Base-by-base conservation (phyloP, 2,329 filamentous ascomycete species). In the Geosmithia putterillii region DNA sequence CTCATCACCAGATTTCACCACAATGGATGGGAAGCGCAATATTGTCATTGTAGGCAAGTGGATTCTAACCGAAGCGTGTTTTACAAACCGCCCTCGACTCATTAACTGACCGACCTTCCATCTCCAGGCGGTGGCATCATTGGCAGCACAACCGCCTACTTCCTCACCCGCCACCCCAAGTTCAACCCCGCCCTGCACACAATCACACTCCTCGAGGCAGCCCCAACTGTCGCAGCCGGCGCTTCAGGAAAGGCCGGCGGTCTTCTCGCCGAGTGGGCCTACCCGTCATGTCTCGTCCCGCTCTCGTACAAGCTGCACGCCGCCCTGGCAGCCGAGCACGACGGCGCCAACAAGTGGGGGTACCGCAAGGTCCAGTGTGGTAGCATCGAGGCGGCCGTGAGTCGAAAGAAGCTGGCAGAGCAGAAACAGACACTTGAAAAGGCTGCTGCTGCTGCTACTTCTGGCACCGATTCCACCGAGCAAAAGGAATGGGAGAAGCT, bases 221-320 rank as follows among this genome's bases (percentile, higher is more conserved):
- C 79, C 3, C 74, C 81, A 18, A 73, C 80, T 38, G 81, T 96
- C 50, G 92, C 92, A 7, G 79, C 86, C n/a, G 90, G 86, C 20
- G 90, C 92, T 34, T 95, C 88, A 8, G 92, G 92, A 36, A 96
- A 95, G 65, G 90, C 92, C 0, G 92, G 92, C 15, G 92, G 92
- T 1, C 71, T 98, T 4, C 73, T 98, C 19, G 92, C 82, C 1
- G 69, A 89, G 15, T 96, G 90, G 88, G 92, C 90, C 1, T 95
- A 95, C 56, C 92, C 92, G 0, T 70, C 69, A 45, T 82, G 76
- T 53, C 78, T 96, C 35, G 90, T 95, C 0, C 86, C 86, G 1
- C 68, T 96, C 37, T 94, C 86, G 45, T 96, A 88, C 62, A 74
- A 73, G 40, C 70, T 96, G 15, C 92, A 96, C 56, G 75, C 78